Percentiles rank a stretch among this genome's conserved stretches.
These are phyloP conservation scores for Calamus simplicifolius DNA, from an alignment of 176 grass and related monocot genomes.

Conservation along the genomic window DNA sequence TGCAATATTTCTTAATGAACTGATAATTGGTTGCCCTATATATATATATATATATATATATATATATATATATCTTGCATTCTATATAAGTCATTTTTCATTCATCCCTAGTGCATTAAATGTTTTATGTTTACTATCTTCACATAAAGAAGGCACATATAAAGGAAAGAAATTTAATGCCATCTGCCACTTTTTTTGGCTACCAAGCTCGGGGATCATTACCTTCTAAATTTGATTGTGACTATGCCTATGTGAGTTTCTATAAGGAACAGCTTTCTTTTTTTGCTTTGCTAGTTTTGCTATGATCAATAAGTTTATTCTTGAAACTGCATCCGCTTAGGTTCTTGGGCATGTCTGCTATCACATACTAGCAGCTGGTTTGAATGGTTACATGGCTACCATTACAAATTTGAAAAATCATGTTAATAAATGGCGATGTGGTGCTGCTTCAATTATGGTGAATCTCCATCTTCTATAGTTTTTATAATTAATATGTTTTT, in stretches of 20 bases:
- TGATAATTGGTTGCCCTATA: no score
- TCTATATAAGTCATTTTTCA: no score
- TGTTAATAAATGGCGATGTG: constrained; percentile 90
- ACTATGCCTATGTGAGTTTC: constrained; percentile 85
- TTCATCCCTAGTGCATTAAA: no score
- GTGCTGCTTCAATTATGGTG: constrained; percentile 92
- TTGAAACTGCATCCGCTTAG: constrained; percentile 27
- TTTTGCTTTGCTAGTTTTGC: constrained; percentile 5
- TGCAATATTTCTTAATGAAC: no score
- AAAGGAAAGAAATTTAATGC: constrained; percentile 99
- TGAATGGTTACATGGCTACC: constrained; percentile 97
- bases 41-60: no score
- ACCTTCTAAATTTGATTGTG: constrained; percentile 96
- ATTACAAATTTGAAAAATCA: constrained; percentile 97
- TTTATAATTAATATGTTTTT: not conserved
- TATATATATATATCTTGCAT: no score
- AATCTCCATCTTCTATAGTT: not conserved
- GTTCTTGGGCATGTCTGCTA: constrained; percentile 95
- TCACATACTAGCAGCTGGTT: constrained; percentile 81
- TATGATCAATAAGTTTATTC: not conserved
- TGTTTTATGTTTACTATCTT: constrained; percentile 18
- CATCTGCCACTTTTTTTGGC: constrained; percentile 98
- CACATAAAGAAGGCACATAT: constrained; percentile 90
- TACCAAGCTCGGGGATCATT: constrained; percentile 96
- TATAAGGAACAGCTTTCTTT: constrained; percentile 4